Conservation (phyloP, 345 rosid species). For the Eucalyptus pauciflora region DNA sequence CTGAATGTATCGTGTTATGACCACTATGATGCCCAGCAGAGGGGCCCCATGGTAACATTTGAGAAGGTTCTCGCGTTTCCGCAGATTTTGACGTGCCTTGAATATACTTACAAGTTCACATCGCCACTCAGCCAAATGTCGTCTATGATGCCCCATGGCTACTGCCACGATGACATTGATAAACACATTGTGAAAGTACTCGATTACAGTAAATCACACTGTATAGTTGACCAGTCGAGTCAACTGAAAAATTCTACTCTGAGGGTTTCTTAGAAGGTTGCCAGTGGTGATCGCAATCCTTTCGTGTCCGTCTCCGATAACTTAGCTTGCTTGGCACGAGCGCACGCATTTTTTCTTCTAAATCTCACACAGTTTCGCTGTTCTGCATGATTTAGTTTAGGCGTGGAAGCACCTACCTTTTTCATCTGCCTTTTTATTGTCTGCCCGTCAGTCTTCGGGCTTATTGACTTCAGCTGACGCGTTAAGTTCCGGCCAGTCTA, state of each 20-base stretch:
- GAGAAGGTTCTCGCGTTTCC: too few species aligned
- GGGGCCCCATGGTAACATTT: neutral
- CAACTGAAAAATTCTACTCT: neutral
- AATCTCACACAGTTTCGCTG: neutral
- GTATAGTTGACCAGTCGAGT: neutral
- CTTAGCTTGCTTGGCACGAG: neutral
- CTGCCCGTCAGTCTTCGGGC: neutral
- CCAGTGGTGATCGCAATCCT: neutral
- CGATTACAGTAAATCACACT: neutral
- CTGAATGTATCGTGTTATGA: neutral
- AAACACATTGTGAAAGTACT: neutral
- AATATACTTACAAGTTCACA: neutral
- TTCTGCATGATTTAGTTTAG: neutral
- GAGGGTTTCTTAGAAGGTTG: neutral
- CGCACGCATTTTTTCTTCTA: too few species aligned
- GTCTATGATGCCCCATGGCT: neutral
- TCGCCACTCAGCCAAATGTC: neutral
- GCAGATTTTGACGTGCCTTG: neutral
- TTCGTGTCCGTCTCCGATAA: neutral
- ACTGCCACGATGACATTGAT: neutral
- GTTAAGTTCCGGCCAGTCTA: neutral
- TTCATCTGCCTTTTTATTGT: neutral
- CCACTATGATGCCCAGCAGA: neutral
- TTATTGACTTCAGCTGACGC: neutral
- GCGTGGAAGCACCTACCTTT: neutral